A percentile compares a stretch with the other conserved stretches of the same genome.
These are phyloP conservation scores for Phytophthora constricta DNA, from an alignment of 352 stramenopile species.

Conservation along the genomic window DNA sequence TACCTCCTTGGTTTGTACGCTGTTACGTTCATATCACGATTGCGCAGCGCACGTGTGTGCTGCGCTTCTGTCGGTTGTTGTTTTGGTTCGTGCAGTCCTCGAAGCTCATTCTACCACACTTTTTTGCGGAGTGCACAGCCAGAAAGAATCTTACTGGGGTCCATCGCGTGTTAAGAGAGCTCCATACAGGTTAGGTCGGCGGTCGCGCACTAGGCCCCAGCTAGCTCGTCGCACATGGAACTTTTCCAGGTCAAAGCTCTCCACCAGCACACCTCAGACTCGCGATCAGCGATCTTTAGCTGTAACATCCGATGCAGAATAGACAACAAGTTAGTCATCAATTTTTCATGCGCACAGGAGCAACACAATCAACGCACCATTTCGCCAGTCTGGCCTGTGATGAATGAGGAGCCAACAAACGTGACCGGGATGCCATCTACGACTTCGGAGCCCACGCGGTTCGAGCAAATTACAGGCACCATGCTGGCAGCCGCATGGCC, in stretches of 20 bases:
- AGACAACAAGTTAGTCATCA: slow-evolving; percentile 8
- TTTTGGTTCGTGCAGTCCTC: slow-evolving; percentile 10
- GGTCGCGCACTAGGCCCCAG: slow-evolving; percentile 89
- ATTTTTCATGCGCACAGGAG: background rate
- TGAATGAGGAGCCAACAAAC: slow-evolving; percentile 94
- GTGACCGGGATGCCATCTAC: slow-evolving; percentile 84
- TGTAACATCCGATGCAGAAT: too few species aligned
- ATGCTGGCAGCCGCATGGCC: slow-evolving; percentile 91
- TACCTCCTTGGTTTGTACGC: background rate
- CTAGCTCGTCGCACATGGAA: slow-evolving; percentile 86
- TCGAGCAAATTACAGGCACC: slow-evolving; percentile 91
- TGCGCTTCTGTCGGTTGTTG: slow-evolving; percentile 14
- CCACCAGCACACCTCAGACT: slow-evolving; percentile 88
- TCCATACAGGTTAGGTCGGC: slow-evolving; percentile 86
- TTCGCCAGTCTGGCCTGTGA: slow-evolving; percentile 91
- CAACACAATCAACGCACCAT: slow-evolving; percentile 55
- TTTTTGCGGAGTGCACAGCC: slow-evolving; percentile 2
- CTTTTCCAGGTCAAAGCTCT: slow-evolving; percentile 88
- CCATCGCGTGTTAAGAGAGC: slow-evolving; percentile 86
- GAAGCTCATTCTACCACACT: slow-evolving; percentile 9
- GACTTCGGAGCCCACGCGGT: slow-evolving; percentile 87
- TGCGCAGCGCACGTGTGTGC: slow-evolving; percentile 16
- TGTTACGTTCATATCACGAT: slow-evolving; percentile 13
- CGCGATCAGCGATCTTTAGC: slow-evolving; percentile 88
- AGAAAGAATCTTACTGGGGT: slow-evolving; percentile 27